A percentile compares a stretch with the other conserved stretches of the same genome.
Evolutionary conservation across 148 eudicot species (phyloP).

Genomic region (Diospyros kaki): DNA sequence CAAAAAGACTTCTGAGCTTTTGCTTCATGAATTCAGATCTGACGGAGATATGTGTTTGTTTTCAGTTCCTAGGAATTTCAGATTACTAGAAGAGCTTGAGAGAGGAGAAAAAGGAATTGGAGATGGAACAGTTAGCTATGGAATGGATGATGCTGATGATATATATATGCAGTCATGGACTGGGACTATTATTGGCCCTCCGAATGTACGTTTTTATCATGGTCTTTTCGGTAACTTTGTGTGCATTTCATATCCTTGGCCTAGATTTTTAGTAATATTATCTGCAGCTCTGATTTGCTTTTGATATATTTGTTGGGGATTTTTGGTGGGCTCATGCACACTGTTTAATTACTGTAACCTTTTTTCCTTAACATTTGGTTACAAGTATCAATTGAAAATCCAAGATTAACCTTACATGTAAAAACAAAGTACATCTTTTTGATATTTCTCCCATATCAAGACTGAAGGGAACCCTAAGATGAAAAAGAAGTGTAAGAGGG

Average conservation of each 20-base stretch:
- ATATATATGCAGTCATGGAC: slow-evolving; percentile 47
- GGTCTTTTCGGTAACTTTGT: too few relatives aligned
- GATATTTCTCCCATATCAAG: neutral
- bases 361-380: too few relatives aligned
- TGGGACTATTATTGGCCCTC: slow-evolving; percentile 48
- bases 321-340: neutral
- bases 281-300: neutral
- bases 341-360: neutral
- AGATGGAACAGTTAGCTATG: slow-evolving; percentile 49
- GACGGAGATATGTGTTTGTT: slow-evolving; percentile 1
- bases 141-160: slow-evolving; percentile 52
- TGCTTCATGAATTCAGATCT: neutral
- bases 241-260: too few relatives aligned
- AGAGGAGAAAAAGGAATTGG: slow-evolving; percentile 52
- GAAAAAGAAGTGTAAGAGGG: neutral
- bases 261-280: neutral
- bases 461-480: neutral
- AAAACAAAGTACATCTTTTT: too few relatives aligned
- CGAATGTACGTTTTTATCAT: slow-evolving; percentile 27
- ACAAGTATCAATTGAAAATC: too few relatives aligned
- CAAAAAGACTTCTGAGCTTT: neutral
- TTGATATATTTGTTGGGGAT: neutral
- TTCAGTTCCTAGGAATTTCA: slow-evolving; percentile 40
- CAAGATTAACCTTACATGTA: neutral
- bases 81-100: slow-evolving; percentile 47